Evolutionary conservation across 371 early-diverging fungal species (phyloP).

Genomic region (Saksenaea oblongispora): DNA sequence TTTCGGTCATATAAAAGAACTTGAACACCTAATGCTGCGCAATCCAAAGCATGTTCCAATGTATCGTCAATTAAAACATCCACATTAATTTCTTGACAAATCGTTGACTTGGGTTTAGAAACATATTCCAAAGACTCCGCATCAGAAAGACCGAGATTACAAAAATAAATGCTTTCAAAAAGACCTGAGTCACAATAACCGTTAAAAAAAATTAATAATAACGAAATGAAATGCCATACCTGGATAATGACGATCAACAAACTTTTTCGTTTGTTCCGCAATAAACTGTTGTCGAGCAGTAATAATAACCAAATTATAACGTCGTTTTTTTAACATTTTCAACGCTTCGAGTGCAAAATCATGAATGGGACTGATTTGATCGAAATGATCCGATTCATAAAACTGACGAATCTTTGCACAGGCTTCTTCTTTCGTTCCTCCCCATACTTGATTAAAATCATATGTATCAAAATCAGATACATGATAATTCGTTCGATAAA

Average conservation of each 20-base stretch:
- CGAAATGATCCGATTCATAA: slow-evolving; percentile 50
- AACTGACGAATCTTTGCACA: slow-evolving; percentile 51
- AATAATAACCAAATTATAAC: slow-evolving; percentile 51
- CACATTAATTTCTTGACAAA: slow-evolving; percentile 54
- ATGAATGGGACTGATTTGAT: slow-evolving; percentile 45
- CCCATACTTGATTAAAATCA: slow-evolving; percentile 49
- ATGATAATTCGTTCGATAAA: slow-evolving; percentile 38
- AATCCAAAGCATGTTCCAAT: slow-evolving; percentile 49
- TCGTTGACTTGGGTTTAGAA: slow-evolving; percentile 53
- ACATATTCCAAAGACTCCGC: slow-evolving; percentile 47
- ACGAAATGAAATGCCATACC: slow-evolving; percentile 16
- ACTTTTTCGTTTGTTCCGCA: slow-evolving; percentile 45
- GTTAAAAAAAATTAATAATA: neutral
- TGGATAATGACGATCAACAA: slow-evolving; percentile 29
- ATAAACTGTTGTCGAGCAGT: slow-evolving; percentile 59
- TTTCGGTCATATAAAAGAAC: slow-evolving; percentile 53
- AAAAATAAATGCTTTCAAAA: slow-evolving; percentile 58
- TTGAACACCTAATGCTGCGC: slow-evolving; percentile 44
- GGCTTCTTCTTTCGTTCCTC: slow-evolving; percentile 51
- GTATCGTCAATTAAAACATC: slow-evolving; percentile 55
- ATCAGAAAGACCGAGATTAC: slow-evolving; percentile 48
- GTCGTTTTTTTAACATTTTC: slow-evolving; percentile 52
- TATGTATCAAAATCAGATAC: slow-evolving; percentile 47
- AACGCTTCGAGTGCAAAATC: slow-evolving; percentile 55
- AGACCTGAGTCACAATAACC: slow-evolving; percentile 18